Evolutionary conservation across 371 early-diverging fungal species (phyloP).

Genomic region (Phascolomyces articulosus): DNA sequence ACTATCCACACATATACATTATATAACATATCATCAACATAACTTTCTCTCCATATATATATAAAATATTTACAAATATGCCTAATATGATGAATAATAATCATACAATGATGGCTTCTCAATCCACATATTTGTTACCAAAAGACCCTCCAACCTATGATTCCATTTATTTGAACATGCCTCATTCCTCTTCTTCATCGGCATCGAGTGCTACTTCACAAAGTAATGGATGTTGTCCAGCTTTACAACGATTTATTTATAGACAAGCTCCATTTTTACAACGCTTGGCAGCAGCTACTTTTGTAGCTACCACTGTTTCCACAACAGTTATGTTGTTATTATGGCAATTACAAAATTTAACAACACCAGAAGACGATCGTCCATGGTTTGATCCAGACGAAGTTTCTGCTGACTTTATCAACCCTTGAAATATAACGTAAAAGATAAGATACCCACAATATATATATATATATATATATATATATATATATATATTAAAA

Average conservation of each 20-base stretch:
- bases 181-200: conserved; percentile 22
- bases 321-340: conserved; percentile 44
- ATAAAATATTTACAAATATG: not conserved
- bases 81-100: not conserved
- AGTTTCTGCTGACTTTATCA: not conserved
- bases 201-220: conserved; percentile 8
- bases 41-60: too few species aligned
- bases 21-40: not conserved
- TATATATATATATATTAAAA: too few species aligned
- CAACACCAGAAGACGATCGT: conserved; percentile 39
- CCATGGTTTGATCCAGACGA: conserved; percentile 41
- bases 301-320: conserved; percentile 49
- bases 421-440: not conserved
- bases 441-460: not conserved
- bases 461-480: too few species aligned
- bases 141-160: conserved; percentile 51
- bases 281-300: conserved; percentile 38
- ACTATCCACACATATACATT: too few species aligned
- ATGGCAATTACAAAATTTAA: conserved; percentile 49
- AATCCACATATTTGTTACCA: conserved; percentile 25
- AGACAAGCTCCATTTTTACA: conserved; percentile 38
- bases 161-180: conserved; percentile 35
- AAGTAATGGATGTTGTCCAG: conserved; percentile 15
- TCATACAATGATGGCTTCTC: not conserved
- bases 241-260: conserved; percentile 23